These are phyloP conservation scores for Aspergillus alliaceus DNA, from an alignment of 2,329 filamentous ascomycete species.

Conservation along the genomic window DNA sequence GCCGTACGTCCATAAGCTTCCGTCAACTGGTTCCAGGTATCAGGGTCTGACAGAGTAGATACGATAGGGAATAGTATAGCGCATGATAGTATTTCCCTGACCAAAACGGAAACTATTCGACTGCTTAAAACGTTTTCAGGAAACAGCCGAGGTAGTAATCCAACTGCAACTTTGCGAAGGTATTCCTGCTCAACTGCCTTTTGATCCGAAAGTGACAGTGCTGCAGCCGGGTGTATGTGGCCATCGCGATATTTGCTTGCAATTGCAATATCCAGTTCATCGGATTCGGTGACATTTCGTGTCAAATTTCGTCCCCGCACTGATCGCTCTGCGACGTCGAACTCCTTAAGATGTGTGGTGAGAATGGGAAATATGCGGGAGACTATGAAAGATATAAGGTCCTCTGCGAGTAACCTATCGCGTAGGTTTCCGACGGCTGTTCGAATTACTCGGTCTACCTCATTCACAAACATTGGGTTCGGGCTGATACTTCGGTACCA, in stretches of 20 bases:
- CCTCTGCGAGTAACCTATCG: constrained; percentile 71
- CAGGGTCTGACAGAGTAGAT: constrained; percentile 79
- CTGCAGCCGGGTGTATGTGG: constrained; percentile 82
- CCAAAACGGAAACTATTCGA: constrained; percentile 73
- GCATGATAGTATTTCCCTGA: constrained; percentile 89
- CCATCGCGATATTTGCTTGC: constrained; percentile 91
- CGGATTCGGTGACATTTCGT: constrained; percentile 88
- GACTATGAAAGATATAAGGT: constrained; percentile 80
- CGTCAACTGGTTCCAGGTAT: constrained; percentile 96
- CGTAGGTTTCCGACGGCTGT: constrained; percentile 69
- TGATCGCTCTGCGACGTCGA: constrained; percentile 82
- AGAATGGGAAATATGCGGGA: constrained; percentile 82
- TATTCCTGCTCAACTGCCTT: constrained; percentile 87
- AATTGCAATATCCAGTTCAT: constrained; percentile 92
- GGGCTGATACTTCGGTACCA: constrained; percentile 89
- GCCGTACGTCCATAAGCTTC: constrained; percentile 83
- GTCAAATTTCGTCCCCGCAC: constrained; percentile 87
- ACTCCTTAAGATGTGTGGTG: constrained; percentile 84
- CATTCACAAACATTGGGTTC: constrained; percentile 76
- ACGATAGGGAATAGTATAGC: constrained; percentile 83
- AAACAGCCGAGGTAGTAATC: constrained; percentile 72
- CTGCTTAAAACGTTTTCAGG: constrained; percentile 74
- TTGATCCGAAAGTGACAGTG: constrained; percentile 77
- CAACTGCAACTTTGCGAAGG: constrained; percentile 70
- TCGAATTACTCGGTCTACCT: constrained; percentile 80